These are phyloP conservation scores for Tolypocladium capitatum DNA, from an alignment of 2,329 filamentous ascomycete genomes.

Conservation along the genomic window DNA sequence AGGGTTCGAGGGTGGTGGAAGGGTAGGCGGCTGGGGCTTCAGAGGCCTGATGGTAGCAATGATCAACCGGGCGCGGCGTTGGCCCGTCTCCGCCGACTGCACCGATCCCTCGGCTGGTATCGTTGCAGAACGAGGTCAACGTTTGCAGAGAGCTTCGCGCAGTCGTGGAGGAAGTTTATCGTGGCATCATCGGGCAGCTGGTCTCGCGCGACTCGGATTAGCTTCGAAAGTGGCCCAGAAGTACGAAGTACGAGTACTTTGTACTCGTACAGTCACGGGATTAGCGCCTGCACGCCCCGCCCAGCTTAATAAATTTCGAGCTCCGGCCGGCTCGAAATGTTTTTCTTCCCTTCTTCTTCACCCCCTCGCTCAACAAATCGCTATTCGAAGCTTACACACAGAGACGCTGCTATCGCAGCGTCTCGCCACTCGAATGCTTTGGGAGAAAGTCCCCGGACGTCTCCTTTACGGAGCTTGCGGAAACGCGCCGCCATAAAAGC, in stretches of 20 bases:
- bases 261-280: no score
- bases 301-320: conserved; percentile 13
- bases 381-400: conserved; percentile 98
- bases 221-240: conserved; percentile 6
- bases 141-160: not conserved
- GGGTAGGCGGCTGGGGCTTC: not conserved
- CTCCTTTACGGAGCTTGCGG: conserved; percentile 48
- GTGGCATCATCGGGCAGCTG: conserved; percentile 4
- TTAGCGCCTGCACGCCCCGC: conserved; percentile 7
- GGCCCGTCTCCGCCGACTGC: not conserved
- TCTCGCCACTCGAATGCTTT: conserved; percentile 52
- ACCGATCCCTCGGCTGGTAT: not conserved
- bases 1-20: not conserved
- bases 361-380: conserved; percentile 98
- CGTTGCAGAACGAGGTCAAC: not conserved
- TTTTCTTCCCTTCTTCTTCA: conserved; percentile 23
- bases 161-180: not conserved
- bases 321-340: conserved; percentile 1
- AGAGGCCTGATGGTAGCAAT: not conserved
- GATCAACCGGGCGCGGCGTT: not conserved
- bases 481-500: conserved; percentile 99
- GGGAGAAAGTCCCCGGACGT: conserved; percentile 99
- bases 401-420: conserved; percentile 33
- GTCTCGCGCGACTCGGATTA: conserved; percentile 13
- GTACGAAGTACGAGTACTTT: not conserved